phyloP scores from a whole-genome alignment of 768 basidiomycete species.

The Podaxis rugospora region DNA sequence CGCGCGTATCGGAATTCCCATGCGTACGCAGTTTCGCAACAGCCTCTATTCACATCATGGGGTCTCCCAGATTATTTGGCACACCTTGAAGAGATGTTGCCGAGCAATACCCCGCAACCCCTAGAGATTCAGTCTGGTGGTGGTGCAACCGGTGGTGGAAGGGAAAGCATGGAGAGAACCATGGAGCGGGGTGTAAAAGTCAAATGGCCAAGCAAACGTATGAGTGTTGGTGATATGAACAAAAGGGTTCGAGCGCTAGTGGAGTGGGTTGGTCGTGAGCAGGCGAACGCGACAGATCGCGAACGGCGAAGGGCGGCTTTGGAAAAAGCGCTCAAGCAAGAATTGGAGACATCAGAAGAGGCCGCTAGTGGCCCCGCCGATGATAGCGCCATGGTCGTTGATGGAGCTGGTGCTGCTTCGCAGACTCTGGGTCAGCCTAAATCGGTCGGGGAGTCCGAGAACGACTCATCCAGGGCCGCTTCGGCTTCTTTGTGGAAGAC shows the following conservation, averaged over 20 bases:
- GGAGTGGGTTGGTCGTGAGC: constrained; percentile 92
- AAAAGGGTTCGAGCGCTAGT: constrained; percentile 87
- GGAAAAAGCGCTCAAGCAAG: constrained; percentile 46
- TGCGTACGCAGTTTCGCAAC: constrained; percentile 75
- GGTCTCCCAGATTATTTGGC: constrained; percentile 89
- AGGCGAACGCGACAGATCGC: constrained; percentile 71
- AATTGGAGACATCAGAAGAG: constrained; percentile 14
- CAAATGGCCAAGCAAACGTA: constrained; percentile 91
- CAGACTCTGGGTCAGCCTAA: constrained; percentile 12
- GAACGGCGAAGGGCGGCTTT: constrained; percentile 65
- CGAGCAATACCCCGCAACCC: constrained; percentile 68
- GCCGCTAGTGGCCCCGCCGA: constrained; percentile 14
- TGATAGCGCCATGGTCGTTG: constrained; percentile 30
- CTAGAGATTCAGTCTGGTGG: constrained; percentile 59
- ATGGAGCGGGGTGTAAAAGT: constrained; percentile 81
- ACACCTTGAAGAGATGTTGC: constrained; percentile 81
- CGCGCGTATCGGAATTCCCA: constrained; percentile 76
- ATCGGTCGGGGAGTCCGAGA: constrained; percentile 11
- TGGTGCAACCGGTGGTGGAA: constrained; percentile 27
- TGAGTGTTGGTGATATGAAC: constrained; percentile 97
- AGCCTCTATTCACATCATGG: constrained; percentile 82
- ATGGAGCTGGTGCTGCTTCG: constrained; percentile 12
- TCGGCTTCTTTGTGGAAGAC: constrained; percentile 6
- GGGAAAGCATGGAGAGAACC: constrained; percentile 55
- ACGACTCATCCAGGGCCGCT: not conserved